Evolutionary conservation across 108 stramenopile genomes (phyloP).

Genomic region (Cyclotella cryptica): DNA sequence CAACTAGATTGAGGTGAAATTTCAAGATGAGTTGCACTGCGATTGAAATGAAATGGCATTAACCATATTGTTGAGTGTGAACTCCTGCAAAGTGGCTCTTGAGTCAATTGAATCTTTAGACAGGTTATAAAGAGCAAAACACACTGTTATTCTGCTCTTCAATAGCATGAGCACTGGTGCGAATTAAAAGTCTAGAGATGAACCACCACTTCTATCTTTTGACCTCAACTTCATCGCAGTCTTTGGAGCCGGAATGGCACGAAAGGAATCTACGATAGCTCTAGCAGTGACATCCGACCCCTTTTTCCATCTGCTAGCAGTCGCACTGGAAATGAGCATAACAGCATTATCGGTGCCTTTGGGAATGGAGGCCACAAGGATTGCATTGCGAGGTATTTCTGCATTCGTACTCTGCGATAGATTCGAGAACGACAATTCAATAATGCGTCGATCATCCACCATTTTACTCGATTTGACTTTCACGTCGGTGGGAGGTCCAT

Average conservation of each 20-base stretch:
- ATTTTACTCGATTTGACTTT: slow-evolving; percentile 66
- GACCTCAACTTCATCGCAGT: slow-evolving; percentile 66
- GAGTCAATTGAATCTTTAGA: too few species aligned
- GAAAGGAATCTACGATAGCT: slow-evolving; percentile 64
- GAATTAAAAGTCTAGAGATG: slow-evolving; percentile 40
- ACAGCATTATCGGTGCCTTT: slow-evolving; percentile 75
- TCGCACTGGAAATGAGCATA: slow-evolving; percentile 77
- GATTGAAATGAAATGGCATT: too few species aligned
- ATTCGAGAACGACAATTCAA: slow-evolving; percentile 79
- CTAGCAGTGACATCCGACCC: slow-evolving; percentile 48
- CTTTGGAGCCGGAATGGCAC: slow-evolving; percentile 70
- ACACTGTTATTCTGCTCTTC: too few species aligned
- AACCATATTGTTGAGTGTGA: too few species aligned
- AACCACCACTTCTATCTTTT: slow-evolving; percentile 59
- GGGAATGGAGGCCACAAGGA: slow-evolving; percentile 76
- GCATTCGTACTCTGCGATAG: slow-evolving; percentile 77
- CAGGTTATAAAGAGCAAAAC: too few species aligned
- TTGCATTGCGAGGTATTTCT: slow-evolving; percentile 79
- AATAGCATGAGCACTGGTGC: too few species aligned
- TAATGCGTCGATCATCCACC: slow-evolving; percentile 40
- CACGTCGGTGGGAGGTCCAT: slow-evolving; percentile 85
- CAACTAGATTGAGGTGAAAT: too few species aligned
- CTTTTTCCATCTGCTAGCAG: slow-evolving; percentile 73
- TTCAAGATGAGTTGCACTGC: too few species aligned
- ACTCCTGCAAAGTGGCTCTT: too few species aligned